Evolutionary conservation across 2,329 filamentous ascomycete species (phyloP).

Genomic region (Neopestalotiopsis sp.): DNA sequence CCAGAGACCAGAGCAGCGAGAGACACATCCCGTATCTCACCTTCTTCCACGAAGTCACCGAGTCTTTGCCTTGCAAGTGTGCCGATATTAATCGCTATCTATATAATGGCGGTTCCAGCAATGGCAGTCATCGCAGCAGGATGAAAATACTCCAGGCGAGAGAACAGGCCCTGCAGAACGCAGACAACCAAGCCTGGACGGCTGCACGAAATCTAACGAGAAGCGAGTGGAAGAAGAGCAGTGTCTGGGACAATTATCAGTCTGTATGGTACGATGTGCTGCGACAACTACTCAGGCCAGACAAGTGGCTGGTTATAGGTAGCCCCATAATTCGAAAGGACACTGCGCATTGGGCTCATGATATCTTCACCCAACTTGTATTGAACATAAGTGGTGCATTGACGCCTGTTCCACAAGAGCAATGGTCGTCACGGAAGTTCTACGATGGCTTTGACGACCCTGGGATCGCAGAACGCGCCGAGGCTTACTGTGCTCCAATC

Average conservation of each 20-base stretch:
- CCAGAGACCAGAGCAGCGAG: background rate
- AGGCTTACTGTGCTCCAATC: background rate
- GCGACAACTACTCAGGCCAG: background rate
- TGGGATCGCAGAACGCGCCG: background rate
- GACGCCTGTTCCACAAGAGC: background rate
- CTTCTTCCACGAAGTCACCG: background rate
- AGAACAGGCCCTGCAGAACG: background rate
- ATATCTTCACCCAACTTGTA: background rate
- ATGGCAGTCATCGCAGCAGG: background rate
- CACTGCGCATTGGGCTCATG: background rate
- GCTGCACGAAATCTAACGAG: background rate
- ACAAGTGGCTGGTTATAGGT: background rate
- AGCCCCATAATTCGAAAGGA: background rate
- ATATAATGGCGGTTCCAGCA: background rate
- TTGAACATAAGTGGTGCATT: background rate
- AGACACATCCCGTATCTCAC: background rate
- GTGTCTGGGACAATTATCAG: background rate
- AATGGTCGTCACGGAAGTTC: background rate
- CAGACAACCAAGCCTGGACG: background rate
- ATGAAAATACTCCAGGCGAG: background rate
- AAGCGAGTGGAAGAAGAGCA: background rate
- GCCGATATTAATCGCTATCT: background rate
- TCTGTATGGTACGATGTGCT: background rate
- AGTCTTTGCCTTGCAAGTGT: background rate
- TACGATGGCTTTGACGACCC: background rate